A percentile compares a stretch with the other conserved stretches of the same genome.
Conservation (phyloP, 371 early-diverging fungal species). For the Rhizopus delemar region DNA sequence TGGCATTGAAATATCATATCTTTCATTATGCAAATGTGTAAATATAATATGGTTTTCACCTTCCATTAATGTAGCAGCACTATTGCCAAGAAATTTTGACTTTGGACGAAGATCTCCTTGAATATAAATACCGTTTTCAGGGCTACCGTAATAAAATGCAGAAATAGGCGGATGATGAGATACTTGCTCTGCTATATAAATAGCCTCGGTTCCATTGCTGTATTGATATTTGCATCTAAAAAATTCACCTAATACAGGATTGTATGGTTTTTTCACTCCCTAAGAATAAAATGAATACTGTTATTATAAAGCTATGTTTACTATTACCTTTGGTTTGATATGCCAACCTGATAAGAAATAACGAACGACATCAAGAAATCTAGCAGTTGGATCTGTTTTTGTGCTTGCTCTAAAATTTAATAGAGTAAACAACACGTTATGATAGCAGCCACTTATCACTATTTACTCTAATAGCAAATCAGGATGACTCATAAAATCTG, state of each 20-base stretch:
- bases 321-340: slow-evolving; percentile 83
- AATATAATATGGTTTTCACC: slow-evolving; percentile 76
- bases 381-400: slow-evolving; percentile 69
- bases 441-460: not conserved
- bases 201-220: slow-evolving; percentile 69
- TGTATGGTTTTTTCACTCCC: slow-evolving; percentile 44
- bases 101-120: slow-evolving; percentile 85
- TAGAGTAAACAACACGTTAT: not conserved
- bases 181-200: slow-evolving; percentile 90
- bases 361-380: slow-evolving; percentile 81
- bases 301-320: not conserved
- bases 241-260: slow-evolving; percentile 91
- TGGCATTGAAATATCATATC: slow-evolving; percentile 79
- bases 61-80: slow-evolving; percentile 87
- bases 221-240: slow-evolving; percentile 81
- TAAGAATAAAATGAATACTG: slow-evolving; percentile 3
- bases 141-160: slow-evolving; percentile 81
- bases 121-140: slow-evolving; percentile 78
- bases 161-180: slow-evolving; percentile 95
- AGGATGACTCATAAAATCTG: slow-evolving; percentile 94
- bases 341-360: slow-evolving; percentile 95
- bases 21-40: slow-evolving; percentile 68
- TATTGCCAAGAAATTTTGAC: slow-evolving; percentile 88
- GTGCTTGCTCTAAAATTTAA: slow-evolving; percentile 52
- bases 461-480: slow-evolving; percentile 78